A percentile compares a stretch with the other conserved stretches of the same genome.
These are phyloP conservation scores for Decorospora gaudefroyi DNA, from an alignment of 2,329 filamentous ascomycete genomes.

Conservation along the genomic window DNA sequence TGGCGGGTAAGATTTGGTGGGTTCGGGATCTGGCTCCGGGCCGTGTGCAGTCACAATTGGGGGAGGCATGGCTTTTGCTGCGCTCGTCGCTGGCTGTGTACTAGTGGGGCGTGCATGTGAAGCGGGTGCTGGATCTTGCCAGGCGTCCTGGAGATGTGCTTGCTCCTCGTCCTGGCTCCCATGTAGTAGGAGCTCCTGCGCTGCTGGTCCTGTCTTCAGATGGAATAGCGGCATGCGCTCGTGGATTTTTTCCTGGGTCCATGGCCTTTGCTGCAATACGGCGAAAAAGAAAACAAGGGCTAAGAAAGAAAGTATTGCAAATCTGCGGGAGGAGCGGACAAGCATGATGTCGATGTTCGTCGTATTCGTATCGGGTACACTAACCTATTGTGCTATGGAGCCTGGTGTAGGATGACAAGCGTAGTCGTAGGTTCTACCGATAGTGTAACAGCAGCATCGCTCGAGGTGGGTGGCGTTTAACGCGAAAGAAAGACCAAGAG, in stretches of 20 bases:
- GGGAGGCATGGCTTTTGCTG: slow-evolving; percentile 1
- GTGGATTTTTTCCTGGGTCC: slow-evolving; percentile 32
- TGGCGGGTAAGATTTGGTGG: slow-evolving; percentile 25
- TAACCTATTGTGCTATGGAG: slow-evolving; percentile 25
- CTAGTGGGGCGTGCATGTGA: slow-evolving; percentile 4
- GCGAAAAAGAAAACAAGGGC: slow-evolving; percentile 41
- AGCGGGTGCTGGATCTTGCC: slow-evolving; percentile 29
- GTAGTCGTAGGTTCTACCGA: slow-evolving; percentile 25
- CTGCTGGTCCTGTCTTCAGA: slow-evolving; percentile 11
- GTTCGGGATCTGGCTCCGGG: background rate
- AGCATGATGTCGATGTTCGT: slow-evolving; percentile 35
- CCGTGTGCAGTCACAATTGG: slow-evolving; percentile 9
- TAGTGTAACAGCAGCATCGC: slow-evolving; percentile 24
- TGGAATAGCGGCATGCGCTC: slow-evolving; percentile 33
- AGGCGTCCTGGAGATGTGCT: slow-evolving; percentile 28
- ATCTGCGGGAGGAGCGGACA: slow-evolving; percentile 46
- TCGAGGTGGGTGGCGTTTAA: slow-evolving; percentile 11
- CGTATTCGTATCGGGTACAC: slow-evolving; percentile 28
- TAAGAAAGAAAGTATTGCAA: slow-evolving; percentile 45
- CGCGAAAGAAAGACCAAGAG: slow-evolving; percentile 10
- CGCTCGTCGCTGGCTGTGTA: slow-evolving; percentile 1
- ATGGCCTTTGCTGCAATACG: slow-evolving; percentile 38
- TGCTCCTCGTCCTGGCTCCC: slow-evolving; percentile 16
- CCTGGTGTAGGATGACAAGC: slow-evolving; percentile 11
- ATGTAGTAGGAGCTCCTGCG: slow-evolving; percentile 20